Evolutionary conservation across 495 filamentous ascomycete species (phyloP), one percentile per base, ranked within the genome.

Genomic region (Talaromyces thailandensis): DNA sequence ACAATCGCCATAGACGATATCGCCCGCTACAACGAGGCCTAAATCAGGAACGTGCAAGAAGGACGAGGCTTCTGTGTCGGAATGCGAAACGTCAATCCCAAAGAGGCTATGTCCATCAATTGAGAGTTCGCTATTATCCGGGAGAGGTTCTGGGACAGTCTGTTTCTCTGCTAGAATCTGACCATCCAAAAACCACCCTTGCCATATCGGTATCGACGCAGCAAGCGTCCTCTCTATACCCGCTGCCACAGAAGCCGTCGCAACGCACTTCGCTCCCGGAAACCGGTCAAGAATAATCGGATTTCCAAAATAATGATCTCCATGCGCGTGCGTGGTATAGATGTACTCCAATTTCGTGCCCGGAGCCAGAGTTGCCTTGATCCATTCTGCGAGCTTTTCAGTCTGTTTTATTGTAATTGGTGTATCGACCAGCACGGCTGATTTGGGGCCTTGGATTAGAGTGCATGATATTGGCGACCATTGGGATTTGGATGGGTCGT

Each of bases 251-350:
- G 31, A 25, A 6, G 61, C 24, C 1, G 75, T 79, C 11, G 76
- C 73, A 3, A 77, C 40, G 5, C 29, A 56, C 6, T 61, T 58
- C 0, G 65, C 65, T 0, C 64, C 60, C 1, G 75, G 76, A 51
- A 74, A 81, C 0, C 65, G 64, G 24, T 65, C 31, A 6, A 64
- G 21, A 6, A 81, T 60, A 7, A 64, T 24, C 0, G 69, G 56
- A 1, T 71, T 28, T 11, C 73, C 72, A 60, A 76, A 79, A 64
- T 69, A 81, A 57, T 81, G 76, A 65, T 81, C 76, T 8, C 74
- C 76, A 61, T 80, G 76, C n/a, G 73, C 76, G 60, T 80, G 76
- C 9, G 76, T 78, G 55, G 80, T 69, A 66, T 78, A 80, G 24
- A 81, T 70, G 12, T 70, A 65, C 0, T 61, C 68, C 6, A 80